Conservation (phyloP, 2,329 filamentous ascomycete genomes). For the Xylariaceae sp. region DNA sequence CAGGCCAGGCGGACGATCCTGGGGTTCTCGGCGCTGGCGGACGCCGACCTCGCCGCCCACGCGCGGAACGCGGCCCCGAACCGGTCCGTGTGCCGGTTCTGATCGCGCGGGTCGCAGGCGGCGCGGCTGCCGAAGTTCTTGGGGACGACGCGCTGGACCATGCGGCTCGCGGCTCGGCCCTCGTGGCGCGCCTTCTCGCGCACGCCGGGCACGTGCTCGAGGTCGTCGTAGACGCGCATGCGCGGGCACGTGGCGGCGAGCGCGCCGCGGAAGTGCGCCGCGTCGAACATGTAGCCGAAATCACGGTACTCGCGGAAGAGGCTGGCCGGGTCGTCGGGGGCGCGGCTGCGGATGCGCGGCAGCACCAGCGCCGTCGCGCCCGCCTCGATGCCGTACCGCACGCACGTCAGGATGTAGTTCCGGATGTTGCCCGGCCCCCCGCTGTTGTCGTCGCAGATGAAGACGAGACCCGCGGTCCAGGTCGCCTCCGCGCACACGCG, state of each 20-base stretch:
- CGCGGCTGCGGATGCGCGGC: slow-evolving; percentile 46
- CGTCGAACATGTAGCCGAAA: slow-evolving; percentile 51
- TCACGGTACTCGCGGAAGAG: slow-evolving; percentile 41
- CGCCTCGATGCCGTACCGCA: slow-evolving; percentile 51
- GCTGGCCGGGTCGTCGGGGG: slow-evolving; percentile 39
- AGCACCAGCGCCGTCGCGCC: slow-evolving; percentile 48
- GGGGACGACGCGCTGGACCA: slow-evolving; percentile 43
- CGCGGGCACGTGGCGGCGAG: slow-evolving; percentile 43
- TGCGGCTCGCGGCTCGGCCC: slow-evolving; percentile 15
- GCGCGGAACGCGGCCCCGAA: slow-evolving; percentile 39
- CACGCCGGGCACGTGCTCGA: slow-evolving; percentile 42
- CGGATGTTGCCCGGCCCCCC: slow-evolving; percentile 54
- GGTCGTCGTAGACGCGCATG: slow-evolving; percentile 40
- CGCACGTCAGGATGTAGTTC: slow-evolving; percentile 52
- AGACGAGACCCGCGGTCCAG: slow-evolving; percentile 45
- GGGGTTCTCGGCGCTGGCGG: slow-evolving; percentile 32
- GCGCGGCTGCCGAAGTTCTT: slow-evolving; percentile 39
- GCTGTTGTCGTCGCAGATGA: slow-evolving; percentile 53
- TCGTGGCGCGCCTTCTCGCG: slow-evolving; percentile 32
- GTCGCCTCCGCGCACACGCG: slow-evolving; percentile 46
- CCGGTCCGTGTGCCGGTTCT: slow-evolving; percentile 42
- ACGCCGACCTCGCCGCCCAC: slow-evolving; percentile 28
- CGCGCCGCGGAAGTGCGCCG: slow-evolving; percentile 43
- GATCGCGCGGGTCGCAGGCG: slow-evolving; percentile 43
- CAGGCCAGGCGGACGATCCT: slow-evolving; percentile 42